Base-by-base conservation (phyloP, 352 stramenopile species). In the Phytopythium vexans region DNA sequence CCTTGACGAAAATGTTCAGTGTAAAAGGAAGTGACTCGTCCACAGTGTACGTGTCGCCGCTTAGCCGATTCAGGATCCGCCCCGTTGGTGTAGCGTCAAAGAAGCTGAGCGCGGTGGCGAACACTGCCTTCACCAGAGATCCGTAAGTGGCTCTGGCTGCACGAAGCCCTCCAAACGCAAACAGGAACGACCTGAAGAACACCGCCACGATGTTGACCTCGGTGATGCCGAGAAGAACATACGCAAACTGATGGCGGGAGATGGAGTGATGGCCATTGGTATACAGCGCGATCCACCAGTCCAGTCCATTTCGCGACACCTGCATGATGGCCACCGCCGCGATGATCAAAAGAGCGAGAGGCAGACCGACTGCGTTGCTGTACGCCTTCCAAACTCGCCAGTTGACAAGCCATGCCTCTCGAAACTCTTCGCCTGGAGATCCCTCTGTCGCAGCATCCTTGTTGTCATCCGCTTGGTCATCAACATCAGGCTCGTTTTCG, bases 21-120 rank as follows among this genome's bases (percentile, higher is more conserved):
- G 86, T 85, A 47, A 97, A 96, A 6, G 89, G 88, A 11, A 96
- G 62, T 12, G 81, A 89, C 56, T 95, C 84, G 61, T 96, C 88
- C 7, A 96, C 71, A 3, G 74, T 65, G 49, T 93, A 96, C 8
- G 82, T 91, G 46, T 95, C 82, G 7, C 81, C 77, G 27, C 82
- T 89, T n/a, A 93, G 52, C 8, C 85, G 68, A 34, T 95, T 95
- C 2, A 92, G 59, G 37, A 95, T 75, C 11, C 81, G 81, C 0
- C 82, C 85, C 12, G 75, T 56, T 2, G 85, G 82, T 9, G 78
- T 93, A 16, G 46, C 51, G 43, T 89, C 80, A 41, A 92, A 95
- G 49, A 93, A 95, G 5, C 47, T 41, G 8, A 93, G 55, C 9
- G 81, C 64, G 3, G 85, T 68, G 12, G 56, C 44, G 42, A 93